Percentiles rank a stretch among this genome's conserved stretches.
Evolutionary conservation across 169 alveolate species (phyloP).

Genomic region (Cryptosporidium andersoni): DNA sequence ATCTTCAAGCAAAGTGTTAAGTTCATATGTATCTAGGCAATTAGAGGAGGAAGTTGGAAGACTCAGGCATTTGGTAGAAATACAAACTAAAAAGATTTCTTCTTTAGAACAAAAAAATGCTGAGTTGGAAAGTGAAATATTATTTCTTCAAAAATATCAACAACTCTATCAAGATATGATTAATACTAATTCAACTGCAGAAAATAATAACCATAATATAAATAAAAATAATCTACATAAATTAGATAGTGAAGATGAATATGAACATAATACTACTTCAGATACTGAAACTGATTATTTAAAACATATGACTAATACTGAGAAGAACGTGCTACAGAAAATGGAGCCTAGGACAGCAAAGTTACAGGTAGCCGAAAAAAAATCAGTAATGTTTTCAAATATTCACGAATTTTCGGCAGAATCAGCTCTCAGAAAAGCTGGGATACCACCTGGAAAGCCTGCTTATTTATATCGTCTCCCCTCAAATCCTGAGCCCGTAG

Average conservation of each 20-base stretch:
- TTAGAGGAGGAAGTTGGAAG: slow-evolving; percentile 65
- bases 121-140: slow-evolving; percentile 46
- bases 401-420: slow-evolving; percentile 68
- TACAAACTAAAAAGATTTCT: slow-evolving; percentile 58
- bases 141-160: slow-evolving; percentile 26
- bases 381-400: slow-evolving; percentile 34
- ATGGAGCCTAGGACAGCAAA: slow-evolving; percentile 6
- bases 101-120: slow-evolving; percentile 36
- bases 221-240: background rate
- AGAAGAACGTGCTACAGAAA: slow-evolving; percentile 7
- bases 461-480: slow-evolving; percentile 61
- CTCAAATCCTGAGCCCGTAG: slow-evolving; percentile 32
- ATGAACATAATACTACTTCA: background rate
- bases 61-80: slow-evolving; percentile 49
- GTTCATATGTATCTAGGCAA: slow-evolving; percentile 68
- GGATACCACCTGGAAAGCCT: slow-evolving; percentile 71
- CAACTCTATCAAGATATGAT: slow-evolving; percentile 45
- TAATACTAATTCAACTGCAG: slow-evolving; percentile 5
- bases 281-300: background rate
- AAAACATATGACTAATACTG: background rate
- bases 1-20: slow-evolving; percentile 54
- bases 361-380: slow-evolving; percentile 1
- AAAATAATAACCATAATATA: background rate
- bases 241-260: background rate
- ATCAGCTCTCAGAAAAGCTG: slow-evolving; percentile 69